Base-by-base conservation (phyloP, 164 flowering plant species). In the Amborella trichopoda region DNA sequence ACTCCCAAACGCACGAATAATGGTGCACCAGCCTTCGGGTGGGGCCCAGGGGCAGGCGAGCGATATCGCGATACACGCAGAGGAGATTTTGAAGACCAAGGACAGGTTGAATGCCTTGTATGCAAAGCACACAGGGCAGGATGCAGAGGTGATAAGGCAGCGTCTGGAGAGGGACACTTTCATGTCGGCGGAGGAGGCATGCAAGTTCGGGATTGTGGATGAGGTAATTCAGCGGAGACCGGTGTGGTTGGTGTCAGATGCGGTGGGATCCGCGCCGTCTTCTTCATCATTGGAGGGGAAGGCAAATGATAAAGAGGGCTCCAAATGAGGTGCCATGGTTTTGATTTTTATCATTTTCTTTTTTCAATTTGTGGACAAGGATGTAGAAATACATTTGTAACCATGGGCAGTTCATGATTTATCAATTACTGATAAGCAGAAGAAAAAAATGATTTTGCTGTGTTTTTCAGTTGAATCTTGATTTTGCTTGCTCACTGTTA, bases 1-100 rank as follows among this genome's bases (percentile, higher is more conserved):
- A 3, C 81, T 90, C 14, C 98, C 98, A 2, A 81, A 90, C 63
- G 81, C 96, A 11, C 75, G 94, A n/a, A 51, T 90, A 36, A 90
- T 86, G 98, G 74, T 90, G 50, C 98, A 83, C 60, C 94, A 86
- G 64, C 98, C 96, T 23, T 83, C 94, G 2, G 98, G 96, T 34
- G 96, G 93, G n/a, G 76, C 76, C 42, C 76, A 85, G 50, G 96
- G 98, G 23, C 89, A 83, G 52, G 96, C 96, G 3, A 73, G 67
- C 49, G 96, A 91, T 48, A 70, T 87, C n/a, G 70, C 78, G 2
- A 87, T 90, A 30, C 96, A 81, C 45, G 82, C 91, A 2, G 80
- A 81, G 65, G 85, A 91, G 75, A 91, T 91, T 24, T 56, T 81
- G 33, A 75, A 81, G 54, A 55, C 80, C 37, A 73, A 89, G 86